Evolutionary conservation across 768 basidiomycete genomes (phyloP), one percentile per base, ranked within the genome.

Genomic region (Boletus subcaerulescens): DNA sequence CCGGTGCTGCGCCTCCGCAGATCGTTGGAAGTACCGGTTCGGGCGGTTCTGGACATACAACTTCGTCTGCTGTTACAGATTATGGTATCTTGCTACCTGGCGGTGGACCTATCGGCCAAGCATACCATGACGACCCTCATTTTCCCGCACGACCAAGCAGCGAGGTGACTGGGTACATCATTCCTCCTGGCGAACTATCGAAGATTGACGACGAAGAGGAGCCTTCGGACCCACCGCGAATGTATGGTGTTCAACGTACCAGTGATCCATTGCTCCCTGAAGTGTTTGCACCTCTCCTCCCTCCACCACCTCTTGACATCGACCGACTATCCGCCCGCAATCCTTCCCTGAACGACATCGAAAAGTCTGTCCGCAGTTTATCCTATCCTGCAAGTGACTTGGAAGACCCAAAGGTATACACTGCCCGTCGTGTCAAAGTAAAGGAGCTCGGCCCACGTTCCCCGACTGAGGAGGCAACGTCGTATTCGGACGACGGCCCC

Each of bases 11-110:
- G n/a, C 69, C 72, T 51, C 70, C 71, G 0, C 61, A 57, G 6
- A 43, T 73, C 10, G 67, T 74, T n/a, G 74, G 77, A n/a, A 76
- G 77, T 41, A 68, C 69, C 20, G 66, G 73, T 32, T 74, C 75
- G 0, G 70, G 70, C 33, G 66, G 65, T 48, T 74, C 73, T 9
- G 77, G 75, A 49, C 63, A 73, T 36, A 71, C 74, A 12, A 73
- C 71, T 1, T 76, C 75, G 5, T 79, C 80, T 32, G 65, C 49
- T 41, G 60, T 55, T 10, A 77, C 78, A 44, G 74, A 72, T 48
- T 71, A 71, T 33, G 71, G 70, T 1, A 62, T 65, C 29, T 41
- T 71, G n/a, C 53, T 73, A 12, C 70, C 69, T 12, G 69, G 56
- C 26, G 64, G 66, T 40, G 71, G 69, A 8, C 65, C 62, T n/a